Evolutionary conservation across 78 protist species (phyloP), one percentile per base, ranked within the genome.

Genomic region (Polysphondylium violaceum): DNA sequence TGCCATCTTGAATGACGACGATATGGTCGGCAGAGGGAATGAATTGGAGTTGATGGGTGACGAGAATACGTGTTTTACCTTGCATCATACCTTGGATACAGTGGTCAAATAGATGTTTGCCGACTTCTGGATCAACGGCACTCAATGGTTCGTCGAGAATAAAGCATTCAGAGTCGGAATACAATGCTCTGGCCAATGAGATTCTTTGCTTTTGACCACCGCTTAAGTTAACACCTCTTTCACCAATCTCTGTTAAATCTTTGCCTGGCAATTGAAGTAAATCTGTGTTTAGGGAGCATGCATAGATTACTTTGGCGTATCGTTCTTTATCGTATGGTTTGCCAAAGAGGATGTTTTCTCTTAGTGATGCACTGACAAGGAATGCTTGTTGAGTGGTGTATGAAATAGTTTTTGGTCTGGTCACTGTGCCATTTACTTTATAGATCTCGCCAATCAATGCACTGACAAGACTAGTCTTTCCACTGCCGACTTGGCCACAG

Each of bases 161-260:
- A 59, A 61, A 94, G 40, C 96, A 40, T 36, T 96, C 98, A 43
- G 81, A 83, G 47, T 96, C 44, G 23, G 76, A 55, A 79, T 95
- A 93, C 40, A 95, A 60, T 3, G 95, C 96, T 3, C 96, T 92
- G 6, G 99, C 99, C 3, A 98, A 44, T 29, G 97, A 74, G 16
- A 98, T 79, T n/a, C 99, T 88, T 60, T 76, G 95, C 85, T 98
- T 98, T 93, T 98, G 99, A 29, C 99, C 99, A 40, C 99, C 99
- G 1, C 87, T 35, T 17, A 99, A 89, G 75, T 95, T 98, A 61
- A 99, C 38, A 33, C 99, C 99, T 33, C 85, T 74, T 89, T 98
- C 99, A 36, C 99, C 99, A 40, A 99, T 97, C 73, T 96, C 98
- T n/a, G 98, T 94, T 78, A 43, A 33, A 79, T 98, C 99, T 21